Evolutionary conservation across 306 rosid genomes (phyloP), one percentile per base, ranked within the genome.

Genomic region (Malus orientalis): DNA sequence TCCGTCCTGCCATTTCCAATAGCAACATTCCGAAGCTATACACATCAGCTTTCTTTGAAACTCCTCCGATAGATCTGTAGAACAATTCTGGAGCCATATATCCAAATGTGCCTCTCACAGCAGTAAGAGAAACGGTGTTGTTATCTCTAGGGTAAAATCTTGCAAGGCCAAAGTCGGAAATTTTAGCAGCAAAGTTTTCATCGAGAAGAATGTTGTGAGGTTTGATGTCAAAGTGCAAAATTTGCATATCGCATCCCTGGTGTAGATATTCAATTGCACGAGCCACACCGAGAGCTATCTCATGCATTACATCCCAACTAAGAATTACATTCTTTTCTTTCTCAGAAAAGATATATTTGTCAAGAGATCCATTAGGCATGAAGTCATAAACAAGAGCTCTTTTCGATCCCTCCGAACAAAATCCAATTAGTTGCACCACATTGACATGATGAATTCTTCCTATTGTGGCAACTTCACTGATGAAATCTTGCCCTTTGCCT

Each of bases 371-470:
- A 71, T 71, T 71, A 71, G 36, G 75, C 75, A 71, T 71, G 33
- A 71, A 71, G 20, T 71, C 66, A 32, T 71, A 71, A 6, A 71
- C 66, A 55, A 71, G 75, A 71, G 75, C 75, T 13, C 75, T 3
- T 71, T 71, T 72, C 6, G 76, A 36, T 13, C 76, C 66, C n/a
- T 11, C 66, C 4, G 76, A 72, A 72, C 76, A 72, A 15, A 72
- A 72, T 7, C 76, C 76, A 13, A 55, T n/a, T 22, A 72, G 76
- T 3, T 55, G 65, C 76, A 72, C 66, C 76, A 72, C 76, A 57
- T 57, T 72, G 66, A 72, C 54, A 57, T 72, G 76, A 72, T 72
- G 76, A 15, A 72, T 55, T 57, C 67, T 72, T 72, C 76, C 76
- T 2, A 73, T 38, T n/a, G 76, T 73, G 13, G 15, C 76, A 36